Evolutionary conservation across 495 filamentous ascomycete genomes (phyloP).

Genomic region (Penicillium ochrochloron): DNA sequence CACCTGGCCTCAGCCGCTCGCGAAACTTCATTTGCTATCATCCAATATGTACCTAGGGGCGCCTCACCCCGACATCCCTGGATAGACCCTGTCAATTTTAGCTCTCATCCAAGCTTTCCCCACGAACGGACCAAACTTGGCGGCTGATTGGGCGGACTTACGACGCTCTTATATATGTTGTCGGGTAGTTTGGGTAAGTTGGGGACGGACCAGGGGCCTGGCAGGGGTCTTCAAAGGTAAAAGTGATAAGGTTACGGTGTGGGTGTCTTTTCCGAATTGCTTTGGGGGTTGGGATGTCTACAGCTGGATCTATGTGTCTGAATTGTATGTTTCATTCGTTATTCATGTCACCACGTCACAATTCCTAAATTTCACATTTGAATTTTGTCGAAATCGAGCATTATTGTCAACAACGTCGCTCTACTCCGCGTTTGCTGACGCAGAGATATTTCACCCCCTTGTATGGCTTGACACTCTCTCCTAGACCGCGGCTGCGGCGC

Average conservation of each 20-base stretch:
- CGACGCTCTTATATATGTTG: neutral
- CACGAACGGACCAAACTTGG: neutral
- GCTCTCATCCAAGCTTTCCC: slow-evolving; percentile 3
- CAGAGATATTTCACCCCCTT: slow-evolving; percentile 99
- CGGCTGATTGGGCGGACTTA: neutral
- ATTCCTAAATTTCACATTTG: neutral
- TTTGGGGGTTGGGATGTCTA: neutral
- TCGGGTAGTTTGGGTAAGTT: neutral
- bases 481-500: slow-evolving; percentile 84
- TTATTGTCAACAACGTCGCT: slow-evolving; percentile 51
- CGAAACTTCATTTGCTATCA: neutral
- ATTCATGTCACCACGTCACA: slow-evolving; percentile 9
- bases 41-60: neutral
- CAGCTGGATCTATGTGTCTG: neutral
- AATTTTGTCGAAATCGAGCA: neutral
- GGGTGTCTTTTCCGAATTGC: neutral
- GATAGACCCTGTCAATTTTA: neutral
- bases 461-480: slow-evolving; percentile 88
- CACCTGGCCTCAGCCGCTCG: neutral
- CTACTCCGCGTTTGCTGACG: slow-evolving; percentile 83
- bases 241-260: neutral
- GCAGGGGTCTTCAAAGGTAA: neutral
- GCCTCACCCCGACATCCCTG: neutral
- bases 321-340: slow-evolving; percentile 8
- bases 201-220: neutral